phyloP scores from a whole-genome alignment of 2,329 filamentous ascomycete species.

The Phialocephala sp. region DNA sequence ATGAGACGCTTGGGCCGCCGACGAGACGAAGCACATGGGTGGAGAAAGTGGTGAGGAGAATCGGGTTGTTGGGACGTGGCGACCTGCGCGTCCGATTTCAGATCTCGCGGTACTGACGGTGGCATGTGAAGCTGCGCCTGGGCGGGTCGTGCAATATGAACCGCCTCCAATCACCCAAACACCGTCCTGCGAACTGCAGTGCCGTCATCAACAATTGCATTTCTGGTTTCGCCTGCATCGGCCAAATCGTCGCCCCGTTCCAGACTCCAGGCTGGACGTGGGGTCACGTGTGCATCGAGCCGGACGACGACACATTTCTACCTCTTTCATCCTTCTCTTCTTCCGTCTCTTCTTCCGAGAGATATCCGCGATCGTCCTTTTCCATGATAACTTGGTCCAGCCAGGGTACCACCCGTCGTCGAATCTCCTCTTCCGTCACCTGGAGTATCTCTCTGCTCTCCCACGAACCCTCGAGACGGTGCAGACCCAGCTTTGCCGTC shows the following conservation, averaged over 20 bases:
- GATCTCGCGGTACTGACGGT: neutral
- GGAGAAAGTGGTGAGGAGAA: neutral
- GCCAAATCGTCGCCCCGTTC: neutral
- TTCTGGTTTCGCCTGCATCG: neutral
- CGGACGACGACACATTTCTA: neutral
- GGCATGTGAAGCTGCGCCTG: slow-evolving; percentile 7
- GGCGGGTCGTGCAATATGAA: neutral
- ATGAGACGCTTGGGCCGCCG: neutral
- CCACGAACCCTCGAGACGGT: neutral
- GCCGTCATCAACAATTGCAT: slow-evolving; percentile 1
- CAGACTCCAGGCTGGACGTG: neutral
- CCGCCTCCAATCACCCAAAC: neutral
- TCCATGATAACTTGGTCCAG: neutral
- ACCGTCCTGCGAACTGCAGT: neutral
- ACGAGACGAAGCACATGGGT: neutral
- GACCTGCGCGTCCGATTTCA: neutral
- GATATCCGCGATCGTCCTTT: neutral
- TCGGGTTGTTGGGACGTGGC: neutral
- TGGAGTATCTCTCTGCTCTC: neutral
- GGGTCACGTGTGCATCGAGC: neutral
- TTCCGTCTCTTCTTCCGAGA: neutral
- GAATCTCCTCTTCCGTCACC: neutral
- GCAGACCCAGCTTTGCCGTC: neutral
- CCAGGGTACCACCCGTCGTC: neutral
- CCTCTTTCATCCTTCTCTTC: neutral